These are phyloP conservation scores for Euphorbia tirucalli DNA, from an alignment of 345 rosid genomes.

Conservation along the genomic window DNA sequence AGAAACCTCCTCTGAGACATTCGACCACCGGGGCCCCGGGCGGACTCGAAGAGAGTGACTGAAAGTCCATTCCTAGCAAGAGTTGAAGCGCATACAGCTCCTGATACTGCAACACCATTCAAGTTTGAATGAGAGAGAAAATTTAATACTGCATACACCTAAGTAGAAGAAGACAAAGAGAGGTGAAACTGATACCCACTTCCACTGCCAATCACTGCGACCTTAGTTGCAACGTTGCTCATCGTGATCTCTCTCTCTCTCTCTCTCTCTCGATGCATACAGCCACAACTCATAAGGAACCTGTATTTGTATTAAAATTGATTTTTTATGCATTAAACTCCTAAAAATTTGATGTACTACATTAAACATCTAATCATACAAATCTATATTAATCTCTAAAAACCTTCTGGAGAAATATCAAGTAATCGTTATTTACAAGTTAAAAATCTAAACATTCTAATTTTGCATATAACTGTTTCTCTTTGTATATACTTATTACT, in stretches of 20 bases:
- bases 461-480: too few species aligned
- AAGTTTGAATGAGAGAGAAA: not conserved
- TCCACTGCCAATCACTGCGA: constrained; percentile 82
- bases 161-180: constrained; percentile 4
- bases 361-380: too few species aligned
- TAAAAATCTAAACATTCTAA: too few species aligned
- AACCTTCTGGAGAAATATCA: too few species aligned
- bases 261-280: too few species aligned
- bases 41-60: constrained; percentile 75
- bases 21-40: constrained; percentile 85
- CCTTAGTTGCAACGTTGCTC: constrained; percentile 47
- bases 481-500: too few species aligned
- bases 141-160: too few species aligned
- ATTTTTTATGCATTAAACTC: too few species aligned
- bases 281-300: not conserved
- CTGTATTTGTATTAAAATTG: too few species aligned
- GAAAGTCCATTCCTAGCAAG: constrained; percentile 66
- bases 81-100: constrained; percentile 82
- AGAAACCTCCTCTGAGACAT: constrained; percentile 82
- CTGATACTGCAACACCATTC: constrained; percentile 49
- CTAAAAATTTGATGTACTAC: too few species aligned
- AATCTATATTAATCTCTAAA: too few species aligned
- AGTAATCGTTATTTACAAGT: too few species aligned
- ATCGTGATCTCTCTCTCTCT: constrained; percentile 17
- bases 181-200: constrained; percentile 33